These are phyloP conservation scores for Nepenthes gracilis DNA, from an alignment of 148 eudicot species.

Conservation along the genomic window DNA sequence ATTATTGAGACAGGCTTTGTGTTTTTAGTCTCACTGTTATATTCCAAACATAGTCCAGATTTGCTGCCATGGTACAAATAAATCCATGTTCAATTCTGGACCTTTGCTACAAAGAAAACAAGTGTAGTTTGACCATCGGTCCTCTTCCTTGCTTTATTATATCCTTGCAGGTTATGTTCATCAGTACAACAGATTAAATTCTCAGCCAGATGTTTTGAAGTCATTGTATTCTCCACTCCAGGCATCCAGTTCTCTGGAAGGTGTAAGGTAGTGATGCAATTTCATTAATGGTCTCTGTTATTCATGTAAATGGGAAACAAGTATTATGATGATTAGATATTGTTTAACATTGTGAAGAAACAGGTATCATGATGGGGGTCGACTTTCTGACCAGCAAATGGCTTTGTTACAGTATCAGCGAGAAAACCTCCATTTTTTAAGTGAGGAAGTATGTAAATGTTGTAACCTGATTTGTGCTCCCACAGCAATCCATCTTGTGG, in stretches of 20 bases:
- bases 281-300: neutral
- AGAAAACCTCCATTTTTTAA: slow-evolving; percentile 88
- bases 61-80: no score
- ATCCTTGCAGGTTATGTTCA: slow-evolving; percentile 69
- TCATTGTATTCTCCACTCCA: slow-evolving; percentile 97
- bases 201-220: slow-evolving; percentile 94
- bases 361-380: slow-evolving; percentile 91
- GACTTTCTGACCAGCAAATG: slow-evolving; percentile 99
- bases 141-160: slow-evolving; percentile 1
- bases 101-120: neutral
- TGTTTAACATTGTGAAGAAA: neutral
- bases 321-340: neutral
- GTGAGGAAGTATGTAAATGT: slow-evolving; percentile 70
- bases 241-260: slow-evolving; percentile 83
- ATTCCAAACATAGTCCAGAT: no score
- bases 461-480: neutral
- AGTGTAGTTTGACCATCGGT: neutral
- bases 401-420: slow-evolving; percentile 95
- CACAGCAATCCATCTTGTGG: neutral
- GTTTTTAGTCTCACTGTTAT: no score
- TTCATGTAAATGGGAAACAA: neutral
- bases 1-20: no score
- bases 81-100: no score
- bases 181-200: slow-evolving; percentile 85
- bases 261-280: slow-evolving; percentile 45